Base-by-base conservation (phyloP, 176 grass and related monocot genomes). In the Puccinellia tenuiflora region DNA sequence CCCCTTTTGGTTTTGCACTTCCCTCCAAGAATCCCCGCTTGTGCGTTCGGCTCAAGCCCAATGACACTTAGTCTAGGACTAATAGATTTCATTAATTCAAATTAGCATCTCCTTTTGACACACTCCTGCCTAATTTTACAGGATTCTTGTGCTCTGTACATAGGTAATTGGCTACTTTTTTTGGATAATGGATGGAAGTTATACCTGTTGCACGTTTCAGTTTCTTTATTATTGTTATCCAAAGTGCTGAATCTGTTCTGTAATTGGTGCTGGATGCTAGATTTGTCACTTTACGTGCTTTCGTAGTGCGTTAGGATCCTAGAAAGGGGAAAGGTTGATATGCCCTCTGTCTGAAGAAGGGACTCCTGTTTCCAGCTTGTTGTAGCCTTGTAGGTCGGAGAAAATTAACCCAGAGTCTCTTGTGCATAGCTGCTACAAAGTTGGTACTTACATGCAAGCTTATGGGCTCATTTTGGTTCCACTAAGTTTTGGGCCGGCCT, bases 1-100 rank as follows among this genome's bases (percentile, higher is more conserved):
- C 24, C 76, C 76, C 79, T 50, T 91, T 67, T 60, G 61, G 50
- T 42, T 73, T 82, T 84, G 81, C 81, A 54, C 40, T 69, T 25
- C n/a, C n/a, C 59, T 79, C 24, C 39, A 67, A 57, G 24, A 73
- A 65, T 85, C 75, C 76, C 48, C 37, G 39, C 24, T 38, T 65
- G 30, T 78, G 82, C 60, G 64, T 74, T 71, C 66, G 43, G 53
- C 83, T 80, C 14, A 88, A 71, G 46, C 68, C 74, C 73, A 33
- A 81, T 82, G 78, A 85, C 69, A 81, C 60, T 59, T 40, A 33
- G 60, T 30, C 51, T 76, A 9, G 56, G 79, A 77, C 82, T 78
- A 63, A 78, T 29, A 78, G 52, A 64, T 89, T 82, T 65, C 25
- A 40, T 55, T 25, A 68, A 40, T 53, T n/a, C 54, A 62, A 71